A percentile compares a stretch with the other conserved stretches of the same genome.
These are phyloP conservation scores for Penicillium subrubescens DNA, from an alignment of 495 filamentous ascomycete genomes.

Conservation along the genomic window DNA sequence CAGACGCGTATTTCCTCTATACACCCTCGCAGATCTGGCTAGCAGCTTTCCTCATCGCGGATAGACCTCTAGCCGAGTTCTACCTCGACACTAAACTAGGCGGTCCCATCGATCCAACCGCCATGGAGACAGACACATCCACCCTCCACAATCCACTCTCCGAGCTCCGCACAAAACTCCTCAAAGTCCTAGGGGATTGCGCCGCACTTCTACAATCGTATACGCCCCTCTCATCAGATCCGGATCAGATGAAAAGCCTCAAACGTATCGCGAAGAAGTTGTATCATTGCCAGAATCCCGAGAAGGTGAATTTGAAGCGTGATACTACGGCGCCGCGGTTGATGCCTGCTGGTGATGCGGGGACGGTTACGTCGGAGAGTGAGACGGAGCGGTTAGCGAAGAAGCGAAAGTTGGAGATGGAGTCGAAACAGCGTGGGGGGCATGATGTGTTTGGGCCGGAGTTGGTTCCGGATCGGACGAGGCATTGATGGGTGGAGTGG, in stretches of 20 bases:
- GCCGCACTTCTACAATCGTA: slow-evolving; percentile 39
- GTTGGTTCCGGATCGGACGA: slow-evolving; percentile 42
- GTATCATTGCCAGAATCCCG: slow-evolving; percentile 75
- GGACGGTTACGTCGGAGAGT: slow-evolving; percentile 36
- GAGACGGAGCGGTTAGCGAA: slow-evolving; percentile 48
- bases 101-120: slow-evolving; percentile 23
- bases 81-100: slow-evolving; percentile 75
- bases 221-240: slow-evolving; percentile 43
- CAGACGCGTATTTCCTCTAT: slow-evolving; percentile 94
- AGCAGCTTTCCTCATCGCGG: slow-evolving; percentile 72
- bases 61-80: slow-evolving; percentile 68
- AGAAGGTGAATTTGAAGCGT: slow-evolving; percentile 54
- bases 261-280: slow-evolving; percentile 70
- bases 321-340: slow-evolving; percentile 28
- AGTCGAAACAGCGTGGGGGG: slow-evolving; percentile 19
- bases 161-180: slow-evolving; percentile 45
- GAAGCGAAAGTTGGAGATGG: slow-evolving; percentile 44
- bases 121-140: slow-evolving; percentile 9
- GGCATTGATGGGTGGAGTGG: slow-evolving; percentile 15
- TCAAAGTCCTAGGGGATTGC: slow-evolving; percentile 46
- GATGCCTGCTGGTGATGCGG: slow-evolving; percentile 24
- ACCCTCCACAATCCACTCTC: slow-evolving; percentile 27
- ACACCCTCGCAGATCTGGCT: slow-evolving; percentile 94
- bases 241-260: slow-evolving; percentile 54
- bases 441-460: slow-evolving; percentile 47